Conservation (phyloP, 2,329 filamentous ascomycete genomes). For the Chaetomium sp. region DNA sequence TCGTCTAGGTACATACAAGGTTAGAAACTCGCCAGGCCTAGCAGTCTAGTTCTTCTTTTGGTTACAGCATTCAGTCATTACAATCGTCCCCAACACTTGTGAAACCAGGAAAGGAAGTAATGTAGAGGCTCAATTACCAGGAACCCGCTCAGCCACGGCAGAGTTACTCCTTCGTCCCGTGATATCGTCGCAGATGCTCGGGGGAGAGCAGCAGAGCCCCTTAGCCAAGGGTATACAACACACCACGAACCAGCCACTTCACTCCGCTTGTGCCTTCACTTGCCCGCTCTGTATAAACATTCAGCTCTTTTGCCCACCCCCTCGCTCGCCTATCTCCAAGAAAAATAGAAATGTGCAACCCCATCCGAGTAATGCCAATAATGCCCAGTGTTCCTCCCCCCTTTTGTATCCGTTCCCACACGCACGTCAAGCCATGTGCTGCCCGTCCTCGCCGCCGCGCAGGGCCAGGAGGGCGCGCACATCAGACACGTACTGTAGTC, state of each 20-base stretch:
- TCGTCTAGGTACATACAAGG: no score
- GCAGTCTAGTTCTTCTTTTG: neutral
- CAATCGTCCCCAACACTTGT: neutral
- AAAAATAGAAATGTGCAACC: neutral
- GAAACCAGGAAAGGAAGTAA: neutral
- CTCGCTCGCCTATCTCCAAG: conserved; percentile 1
- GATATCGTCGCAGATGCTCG: neutral
- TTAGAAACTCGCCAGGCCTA: no score
- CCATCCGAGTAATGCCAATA: conserved; percentile 6
- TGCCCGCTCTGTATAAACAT: conserved; percentile 1
- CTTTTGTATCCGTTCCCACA: neutral
- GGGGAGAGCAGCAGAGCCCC: neutral
- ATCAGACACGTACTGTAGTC: conserved; percentile 93
- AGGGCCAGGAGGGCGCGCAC: conserved; percentile 88
- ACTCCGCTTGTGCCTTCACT: neutral
- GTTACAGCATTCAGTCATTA: neutral
- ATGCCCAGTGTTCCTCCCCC: neutral
- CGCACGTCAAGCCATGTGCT: conserved; percentile 51
- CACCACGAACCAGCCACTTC: neutral
- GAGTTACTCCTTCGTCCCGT: neutral
- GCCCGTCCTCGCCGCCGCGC: conserved; percentile 78
- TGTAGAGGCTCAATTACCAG: neutral
- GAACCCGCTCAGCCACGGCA: neutral
- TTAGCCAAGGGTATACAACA: neutral
- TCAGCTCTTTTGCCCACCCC: neutral